phyloP scores from a whole-genome alignment of 2,329 filamentous ascomycete genomes.

The Venturia oleaginea region DNA sequence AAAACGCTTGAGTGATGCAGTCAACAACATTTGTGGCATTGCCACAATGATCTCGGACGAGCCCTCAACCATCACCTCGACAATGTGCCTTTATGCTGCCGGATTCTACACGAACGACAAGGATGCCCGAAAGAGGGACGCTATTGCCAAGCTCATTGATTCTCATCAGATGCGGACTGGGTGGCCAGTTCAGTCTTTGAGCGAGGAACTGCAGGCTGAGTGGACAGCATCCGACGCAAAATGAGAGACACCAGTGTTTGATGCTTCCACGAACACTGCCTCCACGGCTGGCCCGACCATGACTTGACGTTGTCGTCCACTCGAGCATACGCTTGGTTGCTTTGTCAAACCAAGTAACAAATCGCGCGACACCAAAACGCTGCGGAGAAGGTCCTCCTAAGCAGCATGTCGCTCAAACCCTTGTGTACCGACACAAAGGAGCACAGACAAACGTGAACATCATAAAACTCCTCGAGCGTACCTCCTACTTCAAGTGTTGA shows the following conservation, averaged over 20 bases:
- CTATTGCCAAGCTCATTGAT: constrained; percentile 11
- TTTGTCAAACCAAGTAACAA: neutral
- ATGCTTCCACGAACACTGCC: neutral
- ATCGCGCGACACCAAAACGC: neutral
- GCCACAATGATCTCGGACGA: constrained; percentile 29
- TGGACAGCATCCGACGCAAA: neutral
- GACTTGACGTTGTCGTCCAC: neutral
- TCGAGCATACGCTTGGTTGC: neutral
- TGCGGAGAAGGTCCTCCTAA: neutral
- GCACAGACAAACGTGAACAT: neutral
- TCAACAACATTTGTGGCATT: constrained; percentile 42
- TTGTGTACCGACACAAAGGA: neutral
- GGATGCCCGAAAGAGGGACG: constrained; percentile 1
- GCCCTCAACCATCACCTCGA: constrained; percentile 6
- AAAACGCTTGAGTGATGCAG: constrained; percentile 37
- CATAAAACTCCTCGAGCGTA: neutral
- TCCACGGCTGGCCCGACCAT: neutral
- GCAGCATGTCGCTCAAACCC: neutral
- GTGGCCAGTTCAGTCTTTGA: constrained; percentile 9
- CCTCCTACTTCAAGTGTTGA: neutral
- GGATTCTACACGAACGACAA: neutral
- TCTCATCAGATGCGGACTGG: constrained; percentile 8
- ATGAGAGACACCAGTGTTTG: neutral
- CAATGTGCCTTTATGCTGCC: constrained; percentile 1
- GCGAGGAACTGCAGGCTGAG: constrained; percentile 7